These are phyloP conservation scores for Torulaspora quercuum DNA, from an alignment of 805 yeast genomes.

Conservation along the genomic window DNA sequence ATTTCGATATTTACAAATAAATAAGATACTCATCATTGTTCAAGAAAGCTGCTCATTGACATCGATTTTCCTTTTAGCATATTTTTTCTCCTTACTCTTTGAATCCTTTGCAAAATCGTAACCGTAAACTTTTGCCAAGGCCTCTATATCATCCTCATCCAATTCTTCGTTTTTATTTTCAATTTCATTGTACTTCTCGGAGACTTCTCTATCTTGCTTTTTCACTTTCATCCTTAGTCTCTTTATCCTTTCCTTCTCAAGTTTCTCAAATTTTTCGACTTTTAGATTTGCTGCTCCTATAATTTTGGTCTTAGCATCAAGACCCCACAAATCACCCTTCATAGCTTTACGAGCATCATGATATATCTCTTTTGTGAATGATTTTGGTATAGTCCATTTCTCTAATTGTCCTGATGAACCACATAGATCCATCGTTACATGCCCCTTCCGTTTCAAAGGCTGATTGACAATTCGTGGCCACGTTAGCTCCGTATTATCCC, in stretches of 20 bases:
- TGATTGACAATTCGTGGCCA: slow-evolving; percentile 73
- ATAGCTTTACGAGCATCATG: slow-evolving; percentile 86
- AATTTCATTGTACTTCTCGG: slow-evolving; percentile 19
- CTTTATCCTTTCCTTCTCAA: slow-evolving; percentile 27
- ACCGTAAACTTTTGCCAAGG: slow-evolving; percentile 19
- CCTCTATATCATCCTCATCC: slow-evolving; percentile 14
- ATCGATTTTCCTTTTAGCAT: slow-evolving; percentile 7
- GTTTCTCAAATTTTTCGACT: slow-evolving; percentile 25
- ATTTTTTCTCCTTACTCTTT: slow-evolving; percentile 15
- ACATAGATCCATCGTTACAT: slow-evolving; percentile 76
- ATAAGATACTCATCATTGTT: not conserved
- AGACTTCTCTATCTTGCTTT: slow-evolving; percentile 21
- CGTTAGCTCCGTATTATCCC: slow-evolving; percentile 32
- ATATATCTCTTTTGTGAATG: slow-evolving; percentile 67
- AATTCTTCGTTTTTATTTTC: slow-evolving; percentile 8
- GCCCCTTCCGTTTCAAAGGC: slow-evolving; percentile 78
- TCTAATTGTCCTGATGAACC: slow-evolving; percentile 77
- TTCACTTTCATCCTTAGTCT: slow-evolving; percentile 20
- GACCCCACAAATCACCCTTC: slow-evolving; percentile 87
- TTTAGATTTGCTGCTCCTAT: slow-evolving; percentile 31
- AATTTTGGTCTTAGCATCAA: slow-evolving; percentile 55
- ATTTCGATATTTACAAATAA: slow-evolving; percentile 2
- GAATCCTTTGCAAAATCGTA: slow-evolving; percentile 17
- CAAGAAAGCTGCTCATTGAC: slow-evolving; percentile 2
- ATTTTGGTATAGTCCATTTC: slow-evolving; percentile 81